These are phyloP conservation scores for Vitis rupestris DNA, from an alignment of 164 flowering plant genomes.

Conservation along the genomic window DNA sequence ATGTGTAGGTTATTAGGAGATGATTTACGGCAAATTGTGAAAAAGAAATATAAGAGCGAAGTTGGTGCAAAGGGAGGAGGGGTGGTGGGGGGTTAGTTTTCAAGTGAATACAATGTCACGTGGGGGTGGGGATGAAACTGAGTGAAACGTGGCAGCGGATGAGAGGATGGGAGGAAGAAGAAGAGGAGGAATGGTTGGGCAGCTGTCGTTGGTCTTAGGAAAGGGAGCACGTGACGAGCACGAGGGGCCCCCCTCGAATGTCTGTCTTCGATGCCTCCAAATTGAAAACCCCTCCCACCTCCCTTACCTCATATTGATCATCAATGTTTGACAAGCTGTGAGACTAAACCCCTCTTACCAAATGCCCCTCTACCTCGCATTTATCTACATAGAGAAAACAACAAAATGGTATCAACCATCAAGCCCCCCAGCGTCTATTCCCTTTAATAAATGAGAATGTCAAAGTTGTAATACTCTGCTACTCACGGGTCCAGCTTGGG, in stretches of 20 bases:
- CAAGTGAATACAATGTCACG: constrained; percentile 10
- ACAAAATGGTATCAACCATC: no score
- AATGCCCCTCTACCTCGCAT: not conserved
- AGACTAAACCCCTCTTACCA: not conserved
- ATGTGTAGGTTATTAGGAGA: no score
- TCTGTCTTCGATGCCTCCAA: constrained; percentile 29
- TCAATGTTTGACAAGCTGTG: not conserved
- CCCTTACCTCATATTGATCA: not conserved
- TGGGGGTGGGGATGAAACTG: constrained; percentile 2
- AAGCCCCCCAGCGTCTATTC: not conserved
- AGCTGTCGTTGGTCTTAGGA: constrained; percentile 19
- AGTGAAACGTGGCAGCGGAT: constrained; percentile 9
- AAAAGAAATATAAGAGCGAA: no score
- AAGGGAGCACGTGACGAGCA: constrained; percentile 24
- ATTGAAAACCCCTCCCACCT: not conserved
- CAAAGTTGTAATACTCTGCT: no score
- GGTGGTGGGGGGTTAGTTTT: not conserved
- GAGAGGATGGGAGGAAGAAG: not conserved
- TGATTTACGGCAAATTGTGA: no score
- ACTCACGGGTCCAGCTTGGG: not conserved
- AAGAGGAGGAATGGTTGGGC: constrained; percentile 13
- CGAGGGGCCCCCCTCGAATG: constrained; percentile 31
- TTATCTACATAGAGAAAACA: no score
- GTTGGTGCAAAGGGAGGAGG: not conserved
- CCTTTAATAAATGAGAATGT: no score